phyloP scores from a whole-genome alignment of 2,329 filamentous ascomycete species.

The Colletotrichum gloeosporioides region DNA sequence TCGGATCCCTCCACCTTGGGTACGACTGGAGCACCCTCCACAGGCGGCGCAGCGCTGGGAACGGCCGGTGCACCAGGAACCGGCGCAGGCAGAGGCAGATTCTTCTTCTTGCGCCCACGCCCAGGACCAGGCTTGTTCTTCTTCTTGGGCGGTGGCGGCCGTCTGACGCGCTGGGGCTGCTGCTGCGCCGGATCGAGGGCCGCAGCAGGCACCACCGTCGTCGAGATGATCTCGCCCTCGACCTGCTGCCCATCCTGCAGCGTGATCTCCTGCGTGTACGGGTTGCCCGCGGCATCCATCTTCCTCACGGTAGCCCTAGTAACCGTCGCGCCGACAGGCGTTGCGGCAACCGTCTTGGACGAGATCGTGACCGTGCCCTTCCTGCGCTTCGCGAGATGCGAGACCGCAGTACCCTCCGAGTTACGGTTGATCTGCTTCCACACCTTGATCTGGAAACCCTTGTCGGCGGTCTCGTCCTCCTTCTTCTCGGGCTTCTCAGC shows the following conservation, averaged over 20 bases:
- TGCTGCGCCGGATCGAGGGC: constrained; percentile 56
- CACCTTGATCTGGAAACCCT: constrained; percentile 60
- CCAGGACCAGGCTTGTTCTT: constrained; percentile 79
- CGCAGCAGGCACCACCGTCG: constrained; percentile 58
- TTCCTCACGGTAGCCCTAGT: constrained; percentile 82
- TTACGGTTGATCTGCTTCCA: constrained; percentile 70
- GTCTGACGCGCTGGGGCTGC: constrained; percentile 56
- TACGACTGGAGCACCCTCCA: constrained; percentile 29
- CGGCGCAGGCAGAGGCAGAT: constrained; percentile 47
- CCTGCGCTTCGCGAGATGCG: constrained; percentile 65
- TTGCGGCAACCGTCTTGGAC: constrained; percentile 53
- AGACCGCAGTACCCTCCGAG: constrained; percentile 55
- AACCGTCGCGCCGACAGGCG: constrained; percentile 59
- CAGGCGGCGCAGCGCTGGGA: constrained; percentile 31
- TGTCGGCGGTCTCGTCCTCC: constrained; percentile 63
- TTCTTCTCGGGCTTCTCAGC: constrained; percentile 64
- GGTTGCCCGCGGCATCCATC: constrained; percentile 78
- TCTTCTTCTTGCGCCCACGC: constrained; percentile 81
- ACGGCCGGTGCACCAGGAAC: constrained; percentile 25
- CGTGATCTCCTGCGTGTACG: constrained; percentile 84
- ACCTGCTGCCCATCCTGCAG: constrained; percentile 80
- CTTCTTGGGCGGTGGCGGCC: constrained; percentile 78
- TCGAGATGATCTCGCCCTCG: constrained; percentile 80
- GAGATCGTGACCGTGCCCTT: constrained; percentile 66
- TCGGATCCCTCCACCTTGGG: constrained; percentile 18